Percentiles rank a stretch among this genome's conserved stretches.
phyloP scores from a whole-genome alignment of 202 grass and related monocot species.

The Hordeum pubiflorum region DNA sequence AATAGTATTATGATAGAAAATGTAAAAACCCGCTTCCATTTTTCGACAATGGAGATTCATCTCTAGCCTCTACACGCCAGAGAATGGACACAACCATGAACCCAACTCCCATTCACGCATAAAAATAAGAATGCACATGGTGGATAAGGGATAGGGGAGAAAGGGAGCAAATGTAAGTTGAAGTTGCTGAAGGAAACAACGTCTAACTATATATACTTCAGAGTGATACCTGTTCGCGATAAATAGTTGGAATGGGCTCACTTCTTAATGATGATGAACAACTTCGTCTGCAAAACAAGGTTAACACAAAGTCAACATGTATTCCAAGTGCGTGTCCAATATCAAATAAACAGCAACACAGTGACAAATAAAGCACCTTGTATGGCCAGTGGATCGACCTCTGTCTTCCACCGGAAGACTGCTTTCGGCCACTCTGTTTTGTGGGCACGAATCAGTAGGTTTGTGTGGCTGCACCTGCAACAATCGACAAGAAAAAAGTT shows the following conservation, averaged over 20 bases:
- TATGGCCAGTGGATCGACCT: background rate
- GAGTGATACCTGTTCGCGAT: background rate
- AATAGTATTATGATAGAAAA: background rate
- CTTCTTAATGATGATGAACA: background rate
- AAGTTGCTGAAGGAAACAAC: background rate
- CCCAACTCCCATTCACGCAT: background rate
- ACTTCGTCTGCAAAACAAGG: background rate
- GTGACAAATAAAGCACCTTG: conserved; percentile 13
- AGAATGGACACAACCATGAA: background rate
- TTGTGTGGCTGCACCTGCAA: background rate
- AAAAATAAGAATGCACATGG: background rate
- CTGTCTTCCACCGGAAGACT: background rate
- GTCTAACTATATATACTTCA: background rate
- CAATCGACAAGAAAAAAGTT: background rate
- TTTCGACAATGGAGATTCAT: background rate
- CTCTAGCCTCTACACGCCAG: background rate
- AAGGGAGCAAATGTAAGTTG: background rate
- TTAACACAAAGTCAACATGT: background rate
- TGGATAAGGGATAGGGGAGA: background rate
- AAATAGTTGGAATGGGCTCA: background rate
- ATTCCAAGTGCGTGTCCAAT: conserved; percentile 1
- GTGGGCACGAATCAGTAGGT: background rate
- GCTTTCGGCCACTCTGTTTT: background rate
- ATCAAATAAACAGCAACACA: background rate
- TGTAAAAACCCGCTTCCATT: background rate